phyloP scores from a whole-genome alignment of 371 early-diverging fungal species.

The Zopfochytrium polystomum region DNA sequence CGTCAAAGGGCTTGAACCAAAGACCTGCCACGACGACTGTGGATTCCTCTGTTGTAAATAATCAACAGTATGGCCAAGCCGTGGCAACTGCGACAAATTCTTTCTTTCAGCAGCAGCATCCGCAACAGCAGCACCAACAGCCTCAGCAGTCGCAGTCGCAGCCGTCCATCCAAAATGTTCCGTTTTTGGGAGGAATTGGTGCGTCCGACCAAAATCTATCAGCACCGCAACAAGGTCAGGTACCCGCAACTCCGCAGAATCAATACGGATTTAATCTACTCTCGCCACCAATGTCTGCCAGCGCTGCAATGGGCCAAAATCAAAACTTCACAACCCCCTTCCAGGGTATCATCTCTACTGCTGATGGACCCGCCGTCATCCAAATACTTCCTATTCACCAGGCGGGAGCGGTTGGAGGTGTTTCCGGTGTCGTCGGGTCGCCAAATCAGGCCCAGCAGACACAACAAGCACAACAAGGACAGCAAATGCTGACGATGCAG shows the following conservation, averaged over 20 bases:
- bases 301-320: neutral
- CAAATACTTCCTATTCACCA: slow-evolving; percentile 14
- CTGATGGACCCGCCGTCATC: slow-evolving; percentile 18
- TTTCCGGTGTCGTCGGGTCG: too few relatives aligned
- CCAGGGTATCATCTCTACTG: slow-evolving; percentile 17
- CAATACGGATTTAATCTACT: neutral
- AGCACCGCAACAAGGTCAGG: neutral
- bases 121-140: neutral
- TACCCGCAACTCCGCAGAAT: neutral
- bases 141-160: neutral
- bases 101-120: neutral
- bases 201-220: neutral
- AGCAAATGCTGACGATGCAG: too few relatives aligned
- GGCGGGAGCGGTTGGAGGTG: neutral
- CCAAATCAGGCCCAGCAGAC: too few relatives aligned
- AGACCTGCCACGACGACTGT: neutral
- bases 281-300: neutral
- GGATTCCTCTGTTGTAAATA: neutral
- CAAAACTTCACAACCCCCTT: slow-evolving; percentile 12
- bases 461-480: too few relatives aligned
- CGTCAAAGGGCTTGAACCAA: neutral
- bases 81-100: neutral
- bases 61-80: neutral
- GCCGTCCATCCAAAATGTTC: neutral
- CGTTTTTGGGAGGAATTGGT: neutral